Evolutionary conservation across 768 basidiomycete species (phyloP).

Genomic region (Tylopilus subfusipes): DNA sequence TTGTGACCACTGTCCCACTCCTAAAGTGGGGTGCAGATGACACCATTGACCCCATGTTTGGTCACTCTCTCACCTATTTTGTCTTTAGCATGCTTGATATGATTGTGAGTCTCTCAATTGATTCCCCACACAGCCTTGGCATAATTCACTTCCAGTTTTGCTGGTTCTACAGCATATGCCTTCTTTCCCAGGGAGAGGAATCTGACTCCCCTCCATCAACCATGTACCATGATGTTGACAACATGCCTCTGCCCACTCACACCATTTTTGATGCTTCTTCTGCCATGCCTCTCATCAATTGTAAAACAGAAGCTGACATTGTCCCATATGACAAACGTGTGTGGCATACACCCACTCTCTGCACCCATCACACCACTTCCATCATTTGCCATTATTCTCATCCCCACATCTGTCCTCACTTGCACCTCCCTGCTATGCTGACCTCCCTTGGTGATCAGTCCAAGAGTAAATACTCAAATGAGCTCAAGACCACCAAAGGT

Average conservation of each 20-base stretch:
- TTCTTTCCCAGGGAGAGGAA: constrained; percentile 56
- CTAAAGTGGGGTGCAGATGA: constrained; percentile 82
- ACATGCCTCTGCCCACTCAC: not conserved
- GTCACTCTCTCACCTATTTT: constrained; percentile 83
- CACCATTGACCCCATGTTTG: constrained; percentile 83
- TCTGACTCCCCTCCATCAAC: constrained; percentile 1
- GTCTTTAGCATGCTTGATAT: constrained; percentile 94
- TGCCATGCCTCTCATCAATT: constrained; percentile 9
- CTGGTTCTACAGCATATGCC: constrained; percentile 89
- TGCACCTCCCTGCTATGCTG: constrained; percentile 22
- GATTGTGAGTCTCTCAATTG: constrained; percentile 57
- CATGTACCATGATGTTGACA: constrained; percentile 10
- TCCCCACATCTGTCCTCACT: not conserved
- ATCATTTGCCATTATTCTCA: too few relatives aligned
- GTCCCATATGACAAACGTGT: not conserved
- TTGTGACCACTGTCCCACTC: constrained; percentile 80
- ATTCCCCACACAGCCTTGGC: not conserved
- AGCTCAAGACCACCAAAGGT: constrained; percentile 10
- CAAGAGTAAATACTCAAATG: constrained; percentile 21
- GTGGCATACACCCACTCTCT: not conserved
- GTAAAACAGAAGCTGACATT: not conserved
- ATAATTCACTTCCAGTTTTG: constrained; percentile 52
- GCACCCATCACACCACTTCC: not conserved
- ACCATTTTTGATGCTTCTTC: not conserved
- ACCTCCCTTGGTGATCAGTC: constrained; percentile 24